Evolutionary conservation across 2,329 filamentous ascomycete genomes (phyloP).

Genomic region (Lecanicillium sp.): DNA sequence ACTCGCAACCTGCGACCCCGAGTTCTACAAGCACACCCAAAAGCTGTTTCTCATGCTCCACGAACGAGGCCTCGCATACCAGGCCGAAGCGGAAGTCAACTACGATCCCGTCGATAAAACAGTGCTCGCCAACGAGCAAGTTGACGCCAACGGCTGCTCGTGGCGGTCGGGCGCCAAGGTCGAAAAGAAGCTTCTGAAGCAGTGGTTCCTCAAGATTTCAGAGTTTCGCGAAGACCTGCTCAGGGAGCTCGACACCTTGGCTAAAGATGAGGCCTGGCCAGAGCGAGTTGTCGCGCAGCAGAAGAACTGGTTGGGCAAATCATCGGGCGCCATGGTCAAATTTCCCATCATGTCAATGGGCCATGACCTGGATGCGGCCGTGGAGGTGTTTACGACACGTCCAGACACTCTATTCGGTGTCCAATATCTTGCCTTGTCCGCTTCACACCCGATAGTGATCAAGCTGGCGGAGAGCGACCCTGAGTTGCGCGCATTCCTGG

Average conservation of each 20-base stretch:
- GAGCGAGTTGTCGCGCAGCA: slow-evolving; percentile 79
- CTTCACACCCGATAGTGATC: slow-evolving; percentile 62
- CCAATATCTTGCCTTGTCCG: slow-evolving; percentile 74
- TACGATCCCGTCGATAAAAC: slow-evolving; percentile 87
- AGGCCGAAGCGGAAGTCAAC: slow-evolving; percentile 77
- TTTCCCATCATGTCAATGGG: slow-evolving; percentile 52
- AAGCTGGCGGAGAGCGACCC: slow-evolving; percentile 51
- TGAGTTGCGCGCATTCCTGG: slow-evolving; percentile 60
- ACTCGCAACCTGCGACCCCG: slow-evolving; percentile 73
- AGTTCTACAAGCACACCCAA: slow-evolving; percentile 86
- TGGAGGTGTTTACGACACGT: slow-evolving; percentile 77
- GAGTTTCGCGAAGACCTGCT: slow-evolving; percentile 67
- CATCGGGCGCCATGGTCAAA: slow-evolving; percentile 61
- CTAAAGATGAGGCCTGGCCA: slow-evolving; percentile 63
- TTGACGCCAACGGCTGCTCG: slow-evolving; percentile 76
- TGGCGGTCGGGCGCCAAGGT: slow-evolving; percentile 85
- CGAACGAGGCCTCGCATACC: slow-evolving; percentile 70
- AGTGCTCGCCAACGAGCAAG: slow-evolving; percentile 86
- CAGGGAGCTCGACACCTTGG: slow-evolving; percentile 60
- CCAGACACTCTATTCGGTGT: slow-evolving; percentile 83
- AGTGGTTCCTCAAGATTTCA: slow-evolving; percentile 88
- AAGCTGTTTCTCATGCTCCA: slow-evolving; percentile 73
- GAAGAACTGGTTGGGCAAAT: slow-evolving; percentile 81
- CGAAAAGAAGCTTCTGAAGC: slow-evolving; percentile 69
- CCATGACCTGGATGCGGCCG: slow-evolving; percentile 32